These are phyloP conservation scores for Tuber umbilicatum DNA, from an alignment of 495 filamentous ascomycete genomes.

Conservation along the genomic window DNA sequence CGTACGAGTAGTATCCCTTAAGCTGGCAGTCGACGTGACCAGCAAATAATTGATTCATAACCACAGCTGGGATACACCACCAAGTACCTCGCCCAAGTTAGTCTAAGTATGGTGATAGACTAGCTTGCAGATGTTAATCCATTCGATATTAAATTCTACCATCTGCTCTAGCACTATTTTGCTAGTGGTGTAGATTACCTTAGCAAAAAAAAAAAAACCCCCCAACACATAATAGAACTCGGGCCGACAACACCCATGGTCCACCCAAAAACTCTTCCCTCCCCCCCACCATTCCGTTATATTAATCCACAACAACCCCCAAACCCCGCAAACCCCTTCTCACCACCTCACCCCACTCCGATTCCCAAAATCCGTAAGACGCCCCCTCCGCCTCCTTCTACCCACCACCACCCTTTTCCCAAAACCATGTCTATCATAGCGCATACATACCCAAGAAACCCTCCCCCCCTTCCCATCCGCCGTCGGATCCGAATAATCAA, in stretches of 20 bases:
- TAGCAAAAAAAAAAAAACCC: too few species aligned
- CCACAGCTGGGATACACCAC: neutral
- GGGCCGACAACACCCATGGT: neutral
- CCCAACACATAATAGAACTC: neutral
- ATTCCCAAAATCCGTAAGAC: neutral
- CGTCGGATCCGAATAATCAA: slow-evolving; percentile 11
- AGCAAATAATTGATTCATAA: neutral
- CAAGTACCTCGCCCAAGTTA: neutral
- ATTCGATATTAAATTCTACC: neutral
- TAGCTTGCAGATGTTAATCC: neutral
- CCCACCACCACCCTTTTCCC: too few species aligned
- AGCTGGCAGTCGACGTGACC: neutral
- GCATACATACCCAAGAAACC: neutral
- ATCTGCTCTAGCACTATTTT: neutral
- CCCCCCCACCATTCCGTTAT: neutral
- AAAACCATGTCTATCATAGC: neutral
- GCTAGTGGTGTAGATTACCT: neutral
- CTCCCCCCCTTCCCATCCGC: slow-evolving; percentile 13
- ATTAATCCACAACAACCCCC: neutral
- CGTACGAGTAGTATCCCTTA: neutral
- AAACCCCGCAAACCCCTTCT: neutral
- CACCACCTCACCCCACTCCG: too few species aligned
- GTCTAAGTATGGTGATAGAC: neutral
- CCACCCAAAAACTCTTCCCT: neutral
- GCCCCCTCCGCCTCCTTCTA: neutral